A percentile compares a stretch with the other conserved stretches of the same genome.
These are phyloP conservation scores for Fusarium nisikadoi DNA, from an alignment of 2,329 filamentous ascomycete genomes.

Conservation along the genomic window DNA sequence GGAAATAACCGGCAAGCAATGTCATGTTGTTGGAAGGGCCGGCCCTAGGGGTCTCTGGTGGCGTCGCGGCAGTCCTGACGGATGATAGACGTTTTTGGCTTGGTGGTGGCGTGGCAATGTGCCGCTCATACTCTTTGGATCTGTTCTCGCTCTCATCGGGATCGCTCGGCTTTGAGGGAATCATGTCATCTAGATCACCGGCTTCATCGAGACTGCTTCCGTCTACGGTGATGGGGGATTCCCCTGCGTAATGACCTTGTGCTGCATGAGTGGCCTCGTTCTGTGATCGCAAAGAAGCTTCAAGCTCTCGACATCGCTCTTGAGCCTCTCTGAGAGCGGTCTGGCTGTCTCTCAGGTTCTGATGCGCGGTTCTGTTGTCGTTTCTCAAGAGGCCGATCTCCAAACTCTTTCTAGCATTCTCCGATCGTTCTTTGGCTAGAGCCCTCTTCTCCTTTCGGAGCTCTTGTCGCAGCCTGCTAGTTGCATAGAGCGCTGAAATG, in stretches of 20 bases:
- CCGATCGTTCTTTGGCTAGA: not conserved
- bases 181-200: no score
- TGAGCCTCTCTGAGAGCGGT: rapidly evolving
- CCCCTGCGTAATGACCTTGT: rapidly evolving
- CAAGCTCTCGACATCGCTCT: not conserved
- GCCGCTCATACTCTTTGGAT: no score
- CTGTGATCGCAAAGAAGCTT: not conserved
- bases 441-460: not conserved
- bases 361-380: rapidly evolving
- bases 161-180: not conserved
- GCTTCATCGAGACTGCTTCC: not conserved
- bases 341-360: rapidly evolving
- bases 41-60: not conserved
- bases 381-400: not conserved
- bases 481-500: not conserved
- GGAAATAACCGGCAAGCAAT: rapidly evolving
- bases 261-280: rapidly evolving
- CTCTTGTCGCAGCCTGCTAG: not conserved
- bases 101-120: not conserved
- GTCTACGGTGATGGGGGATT: rapidly evolving
- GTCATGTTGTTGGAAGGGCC: rapidly evolving
- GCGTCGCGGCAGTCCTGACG: rapidly evolving
- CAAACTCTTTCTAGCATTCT: not conserved
- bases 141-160: not conserved
- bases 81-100: not conserved